Conservation (phyloP, 495 filamentous ascomycete genomes). For the Extremus antarcticus region DNA sequence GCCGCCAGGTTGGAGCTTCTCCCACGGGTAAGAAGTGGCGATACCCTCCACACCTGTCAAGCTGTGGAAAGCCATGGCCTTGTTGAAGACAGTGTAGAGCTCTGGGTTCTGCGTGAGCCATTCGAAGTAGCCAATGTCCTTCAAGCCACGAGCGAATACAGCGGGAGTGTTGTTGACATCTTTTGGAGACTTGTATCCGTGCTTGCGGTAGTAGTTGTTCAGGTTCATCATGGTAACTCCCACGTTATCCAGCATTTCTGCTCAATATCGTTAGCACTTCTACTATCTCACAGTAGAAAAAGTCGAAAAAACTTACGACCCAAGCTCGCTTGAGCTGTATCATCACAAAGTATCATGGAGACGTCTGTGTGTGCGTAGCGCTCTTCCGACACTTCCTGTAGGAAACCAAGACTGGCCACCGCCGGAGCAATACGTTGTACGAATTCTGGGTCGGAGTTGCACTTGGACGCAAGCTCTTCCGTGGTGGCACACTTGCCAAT, state of each 20-base stretch:
- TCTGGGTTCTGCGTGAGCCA: not conserved
- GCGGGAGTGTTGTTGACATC: constrained; percentile 6
- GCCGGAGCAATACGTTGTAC: constrained; percentile 10
- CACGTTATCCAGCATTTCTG: constrained; percentile 4
- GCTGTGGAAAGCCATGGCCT: not conserved
- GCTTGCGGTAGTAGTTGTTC: not conserved
- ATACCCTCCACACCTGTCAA: not conserved
- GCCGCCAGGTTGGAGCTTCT: constrained; percentile 1
- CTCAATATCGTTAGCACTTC: not conserved
- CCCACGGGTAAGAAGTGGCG: constrained; percentile 4
- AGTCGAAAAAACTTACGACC: not conserved
- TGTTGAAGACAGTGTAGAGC: not conserved
- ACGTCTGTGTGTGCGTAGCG: constrained; percentile 2
- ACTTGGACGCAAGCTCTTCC: not conserved
- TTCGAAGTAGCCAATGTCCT: constrained; percentile 11
- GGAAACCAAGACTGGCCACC: not conserved
- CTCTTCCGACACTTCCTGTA: not conserved
- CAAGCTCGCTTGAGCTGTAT: constrained; percentile 1
- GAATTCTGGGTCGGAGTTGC: constrained; percentile 3
- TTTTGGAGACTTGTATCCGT: constrained; percentile 6
- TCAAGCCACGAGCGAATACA: constrained; percentile 4
- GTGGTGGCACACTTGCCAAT: not conserved
- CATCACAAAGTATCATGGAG: not conserved
- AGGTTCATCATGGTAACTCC: not conserved
- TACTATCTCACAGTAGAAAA: not conserved